Conservation (phyloP, 2,329 filamentous ascomycete genomes). For the Monascus ruber region DNA sequence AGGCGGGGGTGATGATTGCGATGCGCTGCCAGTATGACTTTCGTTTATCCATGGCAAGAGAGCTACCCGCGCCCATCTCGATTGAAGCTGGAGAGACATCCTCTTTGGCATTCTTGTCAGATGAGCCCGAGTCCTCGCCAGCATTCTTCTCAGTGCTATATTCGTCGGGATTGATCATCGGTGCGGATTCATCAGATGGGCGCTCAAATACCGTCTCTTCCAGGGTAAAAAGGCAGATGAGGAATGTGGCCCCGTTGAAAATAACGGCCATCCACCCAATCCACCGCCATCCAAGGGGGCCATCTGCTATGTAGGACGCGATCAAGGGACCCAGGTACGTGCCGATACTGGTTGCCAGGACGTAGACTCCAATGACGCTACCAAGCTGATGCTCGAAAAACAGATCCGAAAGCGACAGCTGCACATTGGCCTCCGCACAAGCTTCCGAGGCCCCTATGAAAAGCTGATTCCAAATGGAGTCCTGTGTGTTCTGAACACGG, state of each 20-base stretch:
- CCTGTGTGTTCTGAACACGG: slow-evolving; percentile 29
- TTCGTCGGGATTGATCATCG: background rate
- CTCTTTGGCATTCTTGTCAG: background rate
- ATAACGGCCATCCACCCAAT: slow-evolving; percentile 43
- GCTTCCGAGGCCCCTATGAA: slow-evolving; percentile 48
- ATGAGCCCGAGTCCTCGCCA: background rate
- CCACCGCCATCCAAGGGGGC: slow-evolving; percentile 42
- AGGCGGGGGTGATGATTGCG: slow-evolving; percentile 44
- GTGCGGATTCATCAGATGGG: slow-evolving; percentile 3
- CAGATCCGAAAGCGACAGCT: slow-evolving; percentile 46
- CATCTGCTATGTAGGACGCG: slow-evolving; percentile 40
- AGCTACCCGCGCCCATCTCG: slow-evolving; percentile 1
- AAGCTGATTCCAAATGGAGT: slow-evolving; percentile 45
- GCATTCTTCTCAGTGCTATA: slow-evolving; percentile 6
- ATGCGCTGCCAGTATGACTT: slow-evolving; percentile 47
- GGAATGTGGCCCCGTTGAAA: slow-evolving; percentile 36
- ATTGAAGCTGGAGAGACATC: background rate
- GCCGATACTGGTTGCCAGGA: slow-evolving; percentile 44
- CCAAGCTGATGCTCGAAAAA: slow-evolving; percentile 49
- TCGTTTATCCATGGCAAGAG: slow-evolving; percentile 9
- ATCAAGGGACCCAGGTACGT: slow-evolving; percentile 46
- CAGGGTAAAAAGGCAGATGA: slow-evolving; percentile 41
- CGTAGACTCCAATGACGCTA: slow-evolving; percentile 43
- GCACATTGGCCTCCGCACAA: slow-evolving; percentile 45
- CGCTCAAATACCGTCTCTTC: slow-evolving; percentile 37